Percentiles rank a stretch among this genome's conserved stretches.
phyloP scores from a whole-genome alignment of 1,284 basidiomycete species.

The Tilletia horrida region DNA sequence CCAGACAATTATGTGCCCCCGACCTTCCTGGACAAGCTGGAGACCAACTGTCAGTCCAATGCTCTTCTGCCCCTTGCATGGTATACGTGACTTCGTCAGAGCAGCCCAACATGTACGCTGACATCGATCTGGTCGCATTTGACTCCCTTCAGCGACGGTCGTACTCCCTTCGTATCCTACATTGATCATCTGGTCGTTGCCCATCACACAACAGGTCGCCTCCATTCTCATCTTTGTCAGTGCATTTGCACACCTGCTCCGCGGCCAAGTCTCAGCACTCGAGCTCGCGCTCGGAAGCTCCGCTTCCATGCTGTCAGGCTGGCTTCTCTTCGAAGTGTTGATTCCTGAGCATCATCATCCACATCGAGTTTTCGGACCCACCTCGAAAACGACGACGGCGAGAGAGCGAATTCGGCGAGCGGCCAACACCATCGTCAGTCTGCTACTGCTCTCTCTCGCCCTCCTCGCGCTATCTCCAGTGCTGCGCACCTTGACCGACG shows the following conservation, averaged over 20 bases:
- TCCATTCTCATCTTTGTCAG: conserved; percentile 33
- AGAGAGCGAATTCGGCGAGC: conserved; percentile 12
- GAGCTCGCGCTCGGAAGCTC: conserved; percentile 22
- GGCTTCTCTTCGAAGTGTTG: conserved; percentile 23
- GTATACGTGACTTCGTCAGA: no score
- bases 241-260: conserved; percentile 38
- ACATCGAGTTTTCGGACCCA: background rate
- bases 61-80: background rate
- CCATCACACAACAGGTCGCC: conserved; percentile 36
- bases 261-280: conserved; percentile 21
- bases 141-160: conserved; percentile 31
- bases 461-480: conserved; percentile 87
- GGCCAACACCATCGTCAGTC: conserved; percentile 22
- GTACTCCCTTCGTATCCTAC: conserved; percentile 64
- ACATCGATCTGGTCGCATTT: background rate
- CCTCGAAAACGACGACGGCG: background rate
- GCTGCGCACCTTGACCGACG: conserved; percentile 82
- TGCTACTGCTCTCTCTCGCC: conserved; percentile 72
- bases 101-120: background rate
- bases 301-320: background rate
- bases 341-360: background rate
- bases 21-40: conserved; percentile 73
- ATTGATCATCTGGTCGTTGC: conserved; percentile 63
- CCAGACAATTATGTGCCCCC: conserved; percentile 81
- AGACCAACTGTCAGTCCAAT: conserved; percentile 67